Base-by-base conservation (phyloP, 2,329 filamentous ascomycete genomes). In the Eutypella sp. region DNA sequence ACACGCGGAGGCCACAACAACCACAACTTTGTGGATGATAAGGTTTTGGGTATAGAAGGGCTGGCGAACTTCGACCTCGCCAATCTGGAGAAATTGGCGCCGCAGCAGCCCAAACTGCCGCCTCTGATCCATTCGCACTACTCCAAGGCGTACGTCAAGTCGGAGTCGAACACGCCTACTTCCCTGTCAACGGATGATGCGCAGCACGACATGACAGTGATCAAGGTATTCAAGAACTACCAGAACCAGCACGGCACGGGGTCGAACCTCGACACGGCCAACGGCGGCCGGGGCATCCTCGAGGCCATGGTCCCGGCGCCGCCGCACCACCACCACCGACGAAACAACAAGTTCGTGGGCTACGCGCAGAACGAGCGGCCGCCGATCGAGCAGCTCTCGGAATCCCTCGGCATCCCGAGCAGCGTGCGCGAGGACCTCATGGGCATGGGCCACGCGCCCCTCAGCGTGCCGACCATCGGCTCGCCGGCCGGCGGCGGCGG, bases 31-130 rank as follows among this genome's bases (percentile, higher is more conserved):
- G 57, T 75, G 29, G 79, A 82, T 50, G 76, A 79, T 58, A 78
- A 74, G 56, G 67, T 79, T 33, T 67, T 81, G 11, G 81, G 81
- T 13, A 70, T 84, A 23, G 81, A 84, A 58, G 78, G 74, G 19
- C 69, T 84, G 38, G 69, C 74, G 47, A 82, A 78, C 54, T 77
- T 82, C 50, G 77, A 81, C 56, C 67, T 80, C 23, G 76, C 78
- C 40, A 83, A 81, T 56, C 69, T 84, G 37, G 76, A 81, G 51
- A 71, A 78, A 48, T 69, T 81, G 52, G 68, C 75, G 38, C 69
- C 69, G 3, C 71, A 74, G 25, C 78, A 81, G 57, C 76, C 79
- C 42, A 81, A 78, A 65, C 73, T 82, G 60, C 79, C 79, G 9
- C 75, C 78, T 0, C 68, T 74, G 8, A 74, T 79, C 34, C 76